Evolutionary conservation across 176 grass and related monocot species (phyloP), one percentile per base, ranked within the genome.

Genomic region (Musa schizocarpa): DNA sequence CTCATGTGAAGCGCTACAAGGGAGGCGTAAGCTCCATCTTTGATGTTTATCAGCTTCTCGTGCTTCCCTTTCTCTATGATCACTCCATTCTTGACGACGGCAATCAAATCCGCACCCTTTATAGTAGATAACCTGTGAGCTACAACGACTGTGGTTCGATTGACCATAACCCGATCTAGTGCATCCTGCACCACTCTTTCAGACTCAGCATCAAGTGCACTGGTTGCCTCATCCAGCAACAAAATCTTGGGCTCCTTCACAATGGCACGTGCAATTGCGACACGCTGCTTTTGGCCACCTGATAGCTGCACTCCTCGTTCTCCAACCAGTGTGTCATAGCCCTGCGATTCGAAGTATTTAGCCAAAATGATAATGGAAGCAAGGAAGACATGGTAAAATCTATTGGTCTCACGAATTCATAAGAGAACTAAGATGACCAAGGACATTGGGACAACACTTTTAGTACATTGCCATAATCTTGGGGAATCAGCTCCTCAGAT

Each of bases 141-240:
- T 11, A 99, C 74, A 7, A 99, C 86, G 11, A 99, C 82, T 0
- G 96, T 99, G 34, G 96, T 99, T 73, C 91, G 82, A 62, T 94
- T 89, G 65, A 92, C 73, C 96, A 94, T 92, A 54, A 99, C 85
- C 2, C 79, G 88, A 69, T 99, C 86, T 26, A 99, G 65, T 11
- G 96, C 96, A 4, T 99, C 96, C 75, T 99, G 96, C 63, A 99
- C 96, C 14, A 94, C 74, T 8, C 91, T 81, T 49, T 99, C 96
- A 0, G 96, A 99, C 78, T 99, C 96, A 25, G 96, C 96, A 69
- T 99, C 96, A 25, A 99, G 88, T n/a, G 96, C 96, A 77, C 96
- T 99, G 21, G 96, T 99, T 54, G 96, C 96, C 80, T 99, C 96
- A 55, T 99, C 96, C 17, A 99, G 81, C 52, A 95, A 74, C 63